These are phyloP conservation scores for Berkeleyomyces basicola DNA, from an alignment of 2,329 filamentous ascomycete genomes.

Conservation along the genomic window DNA sequence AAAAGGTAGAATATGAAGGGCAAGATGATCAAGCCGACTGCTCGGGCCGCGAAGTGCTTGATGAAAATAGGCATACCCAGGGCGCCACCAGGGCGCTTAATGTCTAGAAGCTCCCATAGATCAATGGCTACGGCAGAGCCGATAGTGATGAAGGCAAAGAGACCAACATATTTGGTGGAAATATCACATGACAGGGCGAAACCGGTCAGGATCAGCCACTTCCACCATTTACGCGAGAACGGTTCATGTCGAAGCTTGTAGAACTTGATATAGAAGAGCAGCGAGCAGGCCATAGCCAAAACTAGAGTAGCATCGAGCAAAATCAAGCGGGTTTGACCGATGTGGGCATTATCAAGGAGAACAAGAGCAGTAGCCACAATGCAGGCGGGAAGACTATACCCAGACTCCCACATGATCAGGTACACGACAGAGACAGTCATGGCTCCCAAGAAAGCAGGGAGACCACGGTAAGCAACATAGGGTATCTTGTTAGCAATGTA, in stretches of 20 bases:
- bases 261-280: slow-evolving; percentile 90
- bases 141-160: slow-evolving; percentile 94
- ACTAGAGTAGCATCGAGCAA: slow-evolving; percentile 88
- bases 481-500: slow-evolving; percentile 95
- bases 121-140: slow-evolving; percentile 88
- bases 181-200: slow-evolving; percentile 94
- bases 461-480: slow-evolving; percentile 85
- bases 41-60: slow-evolving; percentile 79
- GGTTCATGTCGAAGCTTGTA: slow-evolving; percentile 85
- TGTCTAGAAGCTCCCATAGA: slow-evolving; percentile 82
- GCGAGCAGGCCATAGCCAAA: slow-evolving; percentile 87
- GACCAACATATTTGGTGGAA: slow-evolving; percentile 93
- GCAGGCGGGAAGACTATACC: slow-evolving; percentile 87
- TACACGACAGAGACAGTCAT: slow-evolving; percentile 89
- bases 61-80: slow-evolving; percentile 63
- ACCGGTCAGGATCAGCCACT: slow-evolving; percentile 91
- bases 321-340: slow-evolving; percentile 90
- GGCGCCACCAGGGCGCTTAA: slow-evolving; percentile 70
- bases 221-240: slow-evolving; percentile 97
- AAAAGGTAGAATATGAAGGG: slow-evolving; percentile 98
- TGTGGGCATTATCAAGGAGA: slow-evolving; percentile 93
- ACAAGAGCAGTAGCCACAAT: slow-evolving; percentile 71
- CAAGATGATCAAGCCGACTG: slow-evolving; percentile 71
- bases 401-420: slow-evolving; percentile 99
- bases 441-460: slow-evolving; percentile 82